Conservation (phyloP, 331 rosid genomes). For the Spiraea crenata region DNA sequence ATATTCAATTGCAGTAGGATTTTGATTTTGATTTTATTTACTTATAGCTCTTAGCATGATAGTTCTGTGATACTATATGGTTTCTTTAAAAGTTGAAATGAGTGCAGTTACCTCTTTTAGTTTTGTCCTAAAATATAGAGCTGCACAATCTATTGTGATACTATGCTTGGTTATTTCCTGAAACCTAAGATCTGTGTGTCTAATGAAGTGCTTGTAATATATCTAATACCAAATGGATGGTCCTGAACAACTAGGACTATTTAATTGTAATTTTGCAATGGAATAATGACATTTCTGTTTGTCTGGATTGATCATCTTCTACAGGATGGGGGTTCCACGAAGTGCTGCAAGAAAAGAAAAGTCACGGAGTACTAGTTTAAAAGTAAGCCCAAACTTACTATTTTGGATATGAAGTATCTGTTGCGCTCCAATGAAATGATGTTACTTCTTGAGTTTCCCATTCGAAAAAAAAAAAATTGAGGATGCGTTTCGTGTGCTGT, state of each 20-base stretch:
- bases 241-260: constrained; percentile 4
- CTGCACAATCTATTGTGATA: background rate
- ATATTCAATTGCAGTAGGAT: too few relatives aligned
- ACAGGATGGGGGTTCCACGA: constrained; percentile 54
- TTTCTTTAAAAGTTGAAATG: too few relatives aligned
- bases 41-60: too few relatives aligned
- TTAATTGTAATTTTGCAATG: background rate
- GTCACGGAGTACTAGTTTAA: constrained; percentile 23
- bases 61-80: too few relatives aligned
- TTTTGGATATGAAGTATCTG: background rate
- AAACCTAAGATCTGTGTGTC: too few relatives aligned
- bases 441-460: background rate
- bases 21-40: too few relatives aligned
- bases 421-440: background rate
- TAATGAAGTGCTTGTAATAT: background rate
- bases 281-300: background rate
- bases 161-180: background rate
- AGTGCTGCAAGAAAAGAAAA: constrained; percentile 40
- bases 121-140: background rate
- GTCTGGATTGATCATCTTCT: constrained; percentile 11
- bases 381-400: background rate
- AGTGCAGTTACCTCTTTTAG: too few relatives aligned
- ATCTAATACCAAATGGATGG: background rate
- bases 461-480: background rate
- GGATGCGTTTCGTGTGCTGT: background rate